Evolutionary conservation across 805 yeast genomes (phyloP).

Genomic region (Monosporozyma unispora): DNA sequence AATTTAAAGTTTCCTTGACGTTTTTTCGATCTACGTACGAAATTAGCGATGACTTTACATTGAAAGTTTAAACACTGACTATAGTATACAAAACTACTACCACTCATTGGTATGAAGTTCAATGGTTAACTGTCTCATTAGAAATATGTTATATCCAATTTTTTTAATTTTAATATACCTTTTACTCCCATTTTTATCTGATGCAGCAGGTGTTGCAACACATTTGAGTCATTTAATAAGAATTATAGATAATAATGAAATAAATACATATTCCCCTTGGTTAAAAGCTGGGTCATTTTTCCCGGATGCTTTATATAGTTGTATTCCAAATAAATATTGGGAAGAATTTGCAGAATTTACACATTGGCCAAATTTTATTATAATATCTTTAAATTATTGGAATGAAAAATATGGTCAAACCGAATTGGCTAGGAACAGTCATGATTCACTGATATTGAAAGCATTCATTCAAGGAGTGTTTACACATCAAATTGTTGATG

Average conservation of each 20-base stretch:
- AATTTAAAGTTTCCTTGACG: too few species aligned
- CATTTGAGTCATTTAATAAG: conserved; percentile 17
- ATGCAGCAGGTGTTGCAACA: conserved; percentile 19
- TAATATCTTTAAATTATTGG: conserved; percentile 38
- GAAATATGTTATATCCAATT: background rate
- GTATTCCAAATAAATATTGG: conserved; percentile 39
- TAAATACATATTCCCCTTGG: conserved; percentile 18
- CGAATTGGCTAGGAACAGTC: conserved; percentile 3
- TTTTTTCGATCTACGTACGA: too few species aligned
- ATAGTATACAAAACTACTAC: too few species aligned
- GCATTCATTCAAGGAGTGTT: conserved; percentile 52
- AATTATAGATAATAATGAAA: conserved; percentile 18
- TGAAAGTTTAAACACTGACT: too few species aligned
- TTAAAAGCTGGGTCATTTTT: conserved; percentile 56
- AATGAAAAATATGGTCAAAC: conserved; percentile 22
- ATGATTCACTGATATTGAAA: conserved; percentile 32
- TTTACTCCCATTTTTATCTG: background rate
- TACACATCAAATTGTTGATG: conserved; percentile 56
- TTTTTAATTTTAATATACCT: background rate
- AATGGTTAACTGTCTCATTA: too few species aligned
- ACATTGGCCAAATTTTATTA: conserved; percentile 64
- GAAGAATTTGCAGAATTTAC: conserved; percentile 43
- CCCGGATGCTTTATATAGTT: conserved; percentile 61
- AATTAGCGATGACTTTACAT: too few species aligned
- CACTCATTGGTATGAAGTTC: too few species aligned